These are phyloP conservation scores for Eucalyptus victrix DNA, from an alignment of 345 rosid species.

Conservation along the genomic window DNA sequence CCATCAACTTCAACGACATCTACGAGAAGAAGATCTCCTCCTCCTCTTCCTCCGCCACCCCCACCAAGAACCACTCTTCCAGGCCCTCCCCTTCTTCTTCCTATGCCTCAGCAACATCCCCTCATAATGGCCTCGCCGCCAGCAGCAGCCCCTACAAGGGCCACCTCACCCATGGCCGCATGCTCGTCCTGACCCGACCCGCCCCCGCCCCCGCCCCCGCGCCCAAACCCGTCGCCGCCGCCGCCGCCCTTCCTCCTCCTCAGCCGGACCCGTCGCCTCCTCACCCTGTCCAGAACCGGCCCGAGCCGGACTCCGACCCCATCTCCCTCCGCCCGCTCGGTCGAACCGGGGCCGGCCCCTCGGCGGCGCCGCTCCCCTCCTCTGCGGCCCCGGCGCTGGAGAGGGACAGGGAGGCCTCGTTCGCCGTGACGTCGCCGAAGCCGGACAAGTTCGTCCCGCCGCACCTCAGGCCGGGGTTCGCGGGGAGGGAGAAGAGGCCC, in stretches of 20 bases:
- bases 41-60: neutral
- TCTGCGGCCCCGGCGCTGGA: slow-evolving; percentile 9
- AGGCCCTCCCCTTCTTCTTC: slow-evolving; percentile 29
- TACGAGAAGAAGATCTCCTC: slow-evolving; percentile 35
- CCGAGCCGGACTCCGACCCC: slow-evolving; percentile 21
- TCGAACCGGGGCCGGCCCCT: slow-evolving; percentile 22
- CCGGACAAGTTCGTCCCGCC: slow-evolving; percentile 69
- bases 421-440: slow-evolving; percentile 18
- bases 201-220: slow-evolving; percentile 12
- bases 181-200: slow-evolving; percentile 79
- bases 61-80: slow-evolving; percentile 7
- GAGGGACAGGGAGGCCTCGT: slow-evolving; percentile 1
- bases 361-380: neutral
- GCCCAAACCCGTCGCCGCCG: slow-evolving; percentile 24
- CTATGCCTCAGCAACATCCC: neutral
- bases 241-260: slow-evolving; percentile 1
- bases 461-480: slow-evolving; percentile 88
- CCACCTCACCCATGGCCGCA: slow-evolving; percentile 59
- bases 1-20: slow-evolving; percentile 69
- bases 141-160: neutral
- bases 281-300: slow-evolving; percentile 4
- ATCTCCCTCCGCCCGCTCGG: slow-evolving; percentile 63
- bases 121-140: neutral
- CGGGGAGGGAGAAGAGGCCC: slow-evolving; percentile 48
- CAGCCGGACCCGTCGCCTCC: slow-evolving; percentile 3